Evolutionary conservation across 768 basidiomycete species (phyloP), one percentile per base, ranked within the genome.

Genomic region (Leccinum uliginosum): DNA sequence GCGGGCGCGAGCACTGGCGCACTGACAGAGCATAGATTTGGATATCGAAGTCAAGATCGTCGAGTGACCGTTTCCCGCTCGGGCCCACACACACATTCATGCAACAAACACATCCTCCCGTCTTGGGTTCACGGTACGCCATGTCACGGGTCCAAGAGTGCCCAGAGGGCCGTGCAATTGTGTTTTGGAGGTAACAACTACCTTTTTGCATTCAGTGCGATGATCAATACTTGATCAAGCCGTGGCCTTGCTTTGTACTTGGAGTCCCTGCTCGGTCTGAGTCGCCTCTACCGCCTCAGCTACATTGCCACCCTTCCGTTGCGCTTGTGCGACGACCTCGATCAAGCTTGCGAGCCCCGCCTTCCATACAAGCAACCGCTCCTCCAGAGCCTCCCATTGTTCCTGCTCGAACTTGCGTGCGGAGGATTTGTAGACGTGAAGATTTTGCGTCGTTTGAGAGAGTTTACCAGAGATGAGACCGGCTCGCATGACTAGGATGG

Each of bases 391-490:
- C 65, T 84, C 82, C 92, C 93, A 95, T 70, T 94, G 88, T 62
- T 80, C 82, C 40, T 78, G 79, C 64, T 86, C 87, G 66, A 93
- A 93, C 10, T 82, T 79, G 55, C 89, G 86, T 1, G 89, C 81
- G 1, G 84, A 85, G 0, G 91, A 86, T 32, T 85, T 85, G 50
- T 81, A 83, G 57, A 94, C 80, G 60, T 83, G 84, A 38, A 94
- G 73, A 49, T 82, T 83, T 64, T 89, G 86, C 9, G 83, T 79
- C 1, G 85, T 83, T 68, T 95, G 93, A 2, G 90, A 89, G 50
- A 95, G 85, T 70, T 91, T 93, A 35, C 88, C 93, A 51, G 84
- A 83, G 30, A 93, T 69, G 46, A 94, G 81, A 26, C 87, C 85
- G 2, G 84, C 81, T 53, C 92, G 89, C 62, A 94, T 92, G 55